phyloP scores from a whole-genome alignment of 371 early-diverging fungal species.

The Circinella umbellata region DNA sequence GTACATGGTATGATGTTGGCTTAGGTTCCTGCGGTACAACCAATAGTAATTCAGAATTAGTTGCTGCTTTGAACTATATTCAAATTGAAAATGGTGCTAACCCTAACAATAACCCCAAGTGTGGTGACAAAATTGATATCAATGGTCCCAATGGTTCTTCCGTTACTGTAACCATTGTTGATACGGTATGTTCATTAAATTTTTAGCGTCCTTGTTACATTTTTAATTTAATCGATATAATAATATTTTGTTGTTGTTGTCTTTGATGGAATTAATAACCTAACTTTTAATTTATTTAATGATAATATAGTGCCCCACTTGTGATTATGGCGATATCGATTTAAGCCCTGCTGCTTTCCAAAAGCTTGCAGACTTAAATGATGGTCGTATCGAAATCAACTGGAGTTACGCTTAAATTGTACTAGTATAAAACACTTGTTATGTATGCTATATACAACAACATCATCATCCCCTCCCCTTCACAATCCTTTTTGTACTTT shows the following conservation, averaged over 20 bases:
- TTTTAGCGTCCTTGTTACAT: too few relatives aligned
- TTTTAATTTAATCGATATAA: too few relatives aligned
- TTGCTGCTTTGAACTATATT: conserved; percentile 24
- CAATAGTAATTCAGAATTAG: conserved; percentile 19
- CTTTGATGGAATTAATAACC: too few relatives aligned
- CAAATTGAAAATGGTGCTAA: conserved; percentile 26
- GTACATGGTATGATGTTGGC: conserved; percentile 21
- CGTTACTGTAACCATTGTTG: conserved; percentile 37
- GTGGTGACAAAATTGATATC: conserved; percentile 30
- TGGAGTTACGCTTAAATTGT: conserved; percentile 31
- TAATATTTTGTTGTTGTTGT: too few relatives aligned
- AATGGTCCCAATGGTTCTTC: conserved; percentile 27
- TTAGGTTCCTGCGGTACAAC: conserved; percentile 23
- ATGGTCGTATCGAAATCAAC: conserved; percentile 44
- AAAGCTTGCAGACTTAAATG: conserved; percentile 33
- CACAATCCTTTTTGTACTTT: not conserved
- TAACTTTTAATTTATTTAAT: not conserved
- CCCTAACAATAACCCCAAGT: conserved; percentile 35
- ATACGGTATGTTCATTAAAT: conserved; percentile 19
- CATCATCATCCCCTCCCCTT: not conserved
- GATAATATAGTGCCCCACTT: conserved; percentile 5
- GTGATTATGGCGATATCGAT: conserved; percentile 11
- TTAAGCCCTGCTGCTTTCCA: conserved; percentile 54
- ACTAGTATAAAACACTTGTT: not conserved
- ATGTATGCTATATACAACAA: not conserved